Evolutionary conservation across 2,329 filamentous ascomycete genomes (phyloP).

Genomic region (Cucurbitaria berberidis): DNA sequence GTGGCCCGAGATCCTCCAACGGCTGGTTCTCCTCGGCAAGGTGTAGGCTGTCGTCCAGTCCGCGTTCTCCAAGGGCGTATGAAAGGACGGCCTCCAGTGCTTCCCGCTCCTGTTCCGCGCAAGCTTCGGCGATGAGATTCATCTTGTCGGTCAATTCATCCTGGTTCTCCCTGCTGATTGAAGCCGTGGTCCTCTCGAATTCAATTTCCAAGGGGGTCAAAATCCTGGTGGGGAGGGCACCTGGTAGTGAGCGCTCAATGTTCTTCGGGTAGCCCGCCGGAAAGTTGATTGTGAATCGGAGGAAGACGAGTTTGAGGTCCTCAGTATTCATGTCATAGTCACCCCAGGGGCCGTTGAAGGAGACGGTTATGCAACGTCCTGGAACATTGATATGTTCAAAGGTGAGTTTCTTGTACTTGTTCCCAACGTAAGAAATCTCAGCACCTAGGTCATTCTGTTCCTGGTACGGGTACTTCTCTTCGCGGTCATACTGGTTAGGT

Average conservation of each 20-base stretch:
- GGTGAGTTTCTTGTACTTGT: slow-evolving; percentile 65
- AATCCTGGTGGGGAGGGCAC: slow-evolving; percentile 35
- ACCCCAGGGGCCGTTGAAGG: slow-evolving; percentile 67
- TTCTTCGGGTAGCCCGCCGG: slow-evolving; percentile 63
- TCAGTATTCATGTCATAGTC: slow-evolving; percentile 38
- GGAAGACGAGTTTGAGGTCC: slow-evolving; percentile 56
- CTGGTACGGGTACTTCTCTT: slow-evolving; percentile 52
- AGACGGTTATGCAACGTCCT: slow-evolving; percentile 61
- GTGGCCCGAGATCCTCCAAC: slow-evolving; percentile 46
- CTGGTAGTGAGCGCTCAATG: slow-evolving; percentile 44
- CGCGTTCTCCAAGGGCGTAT: slow-evolving; percentile 65
- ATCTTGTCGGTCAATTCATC: slow-evolving; percentile 58
- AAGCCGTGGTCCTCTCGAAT: slow-evolving; percentile 63
- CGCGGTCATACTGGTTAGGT: slow-evolving; percentile 18
- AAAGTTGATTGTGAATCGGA: slow-evolving; percentile 65
- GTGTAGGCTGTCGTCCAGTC: slow-evolving; percentile 63
- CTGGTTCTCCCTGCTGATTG: slow-evolving; percentile 59
- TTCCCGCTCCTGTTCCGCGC: slow-evolving; percentile 59
- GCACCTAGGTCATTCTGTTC: slow-evolving; percentile 55
- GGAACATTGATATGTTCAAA: slow-evolving; percentile 66
- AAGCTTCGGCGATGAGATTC: slow-evolving; percentile 61
- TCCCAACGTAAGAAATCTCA: slow-evolving; percentile 66
- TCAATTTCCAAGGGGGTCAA: slow-evolving; percentile 58
- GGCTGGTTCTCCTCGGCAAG: slow-evolving; percentile 60
- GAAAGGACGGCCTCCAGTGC: slow-evolving; percentile 67